These are phyloP conservation scores for Neurospora discreta DNA, from an alignment of 495 filamentous ascomycete species.

Conservation along the genomic window DNA sequence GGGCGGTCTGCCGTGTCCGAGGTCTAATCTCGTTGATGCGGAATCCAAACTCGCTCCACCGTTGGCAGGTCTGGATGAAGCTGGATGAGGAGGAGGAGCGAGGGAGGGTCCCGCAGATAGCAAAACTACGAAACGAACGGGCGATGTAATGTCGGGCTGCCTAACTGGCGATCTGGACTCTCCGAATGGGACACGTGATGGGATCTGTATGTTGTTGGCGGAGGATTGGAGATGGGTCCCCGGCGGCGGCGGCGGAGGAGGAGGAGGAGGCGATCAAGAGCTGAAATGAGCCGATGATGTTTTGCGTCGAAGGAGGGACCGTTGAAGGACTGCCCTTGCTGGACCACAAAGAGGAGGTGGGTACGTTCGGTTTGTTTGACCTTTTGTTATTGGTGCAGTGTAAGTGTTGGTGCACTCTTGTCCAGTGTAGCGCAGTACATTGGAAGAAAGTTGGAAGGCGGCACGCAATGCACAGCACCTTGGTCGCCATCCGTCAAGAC, in stretches of 20 bases:
- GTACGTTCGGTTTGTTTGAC: neutral
- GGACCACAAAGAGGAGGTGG: neutral
- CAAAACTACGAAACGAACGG: too few species aligned
- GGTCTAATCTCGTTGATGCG: neutral
- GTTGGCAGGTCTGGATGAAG: neutral
- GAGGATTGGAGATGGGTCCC: neutral
- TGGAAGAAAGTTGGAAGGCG: too few species aligned
- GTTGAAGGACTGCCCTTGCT: neutral
- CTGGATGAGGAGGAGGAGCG: neutral
- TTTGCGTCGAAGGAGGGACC: neutral
- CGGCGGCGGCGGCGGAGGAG: neutral
- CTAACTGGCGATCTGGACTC: neutral
- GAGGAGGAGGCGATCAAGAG: neutral
- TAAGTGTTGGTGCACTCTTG: neutral
- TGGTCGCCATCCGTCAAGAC: conserved; percentile 15
- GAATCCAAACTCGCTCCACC: neutral
- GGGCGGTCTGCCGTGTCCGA: neutral
- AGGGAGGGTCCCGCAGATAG: too few species aligned
- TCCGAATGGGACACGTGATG: neutral
- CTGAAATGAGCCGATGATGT: neutral
- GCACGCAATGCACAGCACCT: conserved; percentile 19
- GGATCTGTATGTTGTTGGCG: neutral
- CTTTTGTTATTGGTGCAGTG: neutral
- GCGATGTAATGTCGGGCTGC: neutral
- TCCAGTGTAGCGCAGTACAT: neutral